Percentiles rank a stretch among this genome's conserved stretches.
These are phyloP conservation scores for Backusella tarrabulga DNA, from an alignment of 192 early-diverging fungal species.

Conservation along the genomic window DNA sequence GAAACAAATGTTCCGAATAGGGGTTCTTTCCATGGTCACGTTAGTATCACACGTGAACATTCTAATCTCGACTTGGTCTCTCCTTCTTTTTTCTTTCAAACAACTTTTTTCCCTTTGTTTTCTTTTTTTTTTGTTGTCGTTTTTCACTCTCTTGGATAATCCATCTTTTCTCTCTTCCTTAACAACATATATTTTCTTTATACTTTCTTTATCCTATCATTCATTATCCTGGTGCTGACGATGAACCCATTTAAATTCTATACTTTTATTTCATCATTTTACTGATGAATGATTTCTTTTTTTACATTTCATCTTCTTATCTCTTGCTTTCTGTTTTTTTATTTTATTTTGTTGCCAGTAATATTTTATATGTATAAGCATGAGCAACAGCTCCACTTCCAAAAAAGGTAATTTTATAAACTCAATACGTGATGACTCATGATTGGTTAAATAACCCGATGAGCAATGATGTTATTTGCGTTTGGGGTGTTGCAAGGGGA, in stretches of 20 bases:
- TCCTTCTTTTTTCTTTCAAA: neutral
- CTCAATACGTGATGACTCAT: neutral
- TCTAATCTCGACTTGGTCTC: neutral
- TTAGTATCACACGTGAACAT: conserved; percentile 1
- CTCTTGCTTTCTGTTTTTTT: neutral
- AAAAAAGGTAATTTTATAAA: neutral
- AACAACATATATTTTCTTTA: neutral
- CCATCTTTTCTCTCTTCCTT: neutral
- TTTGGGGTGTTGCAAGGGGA: neutral
- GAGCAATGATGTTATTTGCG: neutral
- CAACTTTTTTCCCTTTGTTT: neutral
- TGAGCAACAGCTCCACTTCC: neutral
- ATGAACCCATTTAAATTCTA: neutral
- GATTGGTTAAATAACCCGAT: neutral
- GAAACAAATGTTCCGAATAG: neutral
- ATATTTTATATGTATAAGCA: neutral
- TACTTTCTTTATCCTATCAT: neutral
- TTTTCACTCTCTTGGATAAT: neutral
- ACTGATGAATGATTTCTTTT: neutral
- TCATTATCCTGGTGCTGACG: neutral
- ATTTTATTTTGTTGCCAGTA: neutral
- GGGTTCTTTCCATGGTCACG: neutral
- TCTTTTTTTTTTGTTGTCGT: neutral
- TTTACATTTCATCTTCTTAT: neutral
- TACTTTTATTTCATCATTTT: neutral